These are phyloP conservation scores for Malassezia japonica DNA, from an alignment of 1,284 basidiomycete genomes.

Conservation along the genomic window DNA sequence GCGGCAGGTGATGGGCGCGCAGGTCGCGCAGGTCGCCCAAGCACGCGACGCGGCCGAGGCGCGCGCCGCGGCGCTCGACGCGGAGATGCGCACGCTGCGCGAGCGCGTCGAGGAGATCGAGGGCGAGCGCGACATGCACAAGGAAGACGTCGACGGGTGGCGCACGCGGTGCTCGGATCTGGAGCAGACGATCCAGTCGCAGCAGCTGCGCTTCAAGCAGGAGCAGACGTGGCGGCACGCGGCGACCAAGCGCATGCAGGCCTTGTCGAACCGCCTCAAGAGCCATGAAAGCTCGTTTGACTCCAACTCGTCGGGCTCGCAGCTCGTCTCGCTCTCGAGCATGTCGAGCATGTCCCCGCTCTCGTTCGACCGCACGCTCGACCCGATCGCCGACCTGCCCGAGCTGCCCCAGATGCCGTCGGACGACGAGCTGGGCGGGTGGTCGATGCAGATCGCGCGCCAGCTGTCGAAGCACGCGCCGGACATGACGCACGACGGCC, in stretches of 20 bases:
- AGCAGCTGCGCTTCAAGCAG: slow-evolving; percentile 31
- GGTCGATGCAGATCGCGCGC: slow-evolving; percentile 23
- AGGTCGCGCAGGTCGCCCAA: slow-evolving; percentile 18
- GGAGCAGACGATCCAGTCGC: slow-evolving; percentile 31
- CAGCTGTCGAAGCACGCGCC: slow-evolving; percentile 17
- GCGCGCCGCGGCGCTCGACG: slow-evolving; percentile 10
- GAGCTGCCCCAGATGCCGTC: slow-evolving; percentile 14
- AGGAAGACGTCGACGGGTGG: slow-evolving; percentile 45
- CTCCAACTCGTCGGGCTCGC: not conserved
- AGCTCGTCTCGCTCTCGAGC: not conserved
- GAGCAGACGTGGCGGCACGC: slow-evolving; percentile 23
- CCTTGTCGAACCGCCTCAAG: slow-evolving; percentile 25
- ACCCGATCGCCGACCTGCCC: not conserved
- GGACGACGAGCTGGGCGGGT: slow-evolving; percentile 13
- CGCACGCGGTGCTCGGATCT: slow-evolving; percentile 36
- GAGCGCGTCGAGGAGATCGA: slow-evolving; percentile 31
- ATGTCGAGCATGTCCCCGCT: not conserved
- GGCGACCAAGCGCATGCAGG: slow-evolving; percentile 26
- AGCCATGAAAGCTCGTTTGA: slow-evolving; percentile 17
- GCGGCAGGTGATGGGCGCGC: slow-evolving; percentile 10
- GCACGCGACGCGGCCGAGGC: slow-evolving; percentile 17
- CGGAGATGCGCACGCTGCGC: slow-evolving; percentile 18
- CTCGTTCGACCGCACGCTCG: not conserved
- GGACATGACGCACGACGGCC: slow-evolving; percentile 10
- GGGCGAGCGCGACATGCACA: slow-evolving; percentile 40